Evolutionary conservation across 106 monocot species (phyloP).

Genomic region (Alisma plantagoaquatica): DNA sequence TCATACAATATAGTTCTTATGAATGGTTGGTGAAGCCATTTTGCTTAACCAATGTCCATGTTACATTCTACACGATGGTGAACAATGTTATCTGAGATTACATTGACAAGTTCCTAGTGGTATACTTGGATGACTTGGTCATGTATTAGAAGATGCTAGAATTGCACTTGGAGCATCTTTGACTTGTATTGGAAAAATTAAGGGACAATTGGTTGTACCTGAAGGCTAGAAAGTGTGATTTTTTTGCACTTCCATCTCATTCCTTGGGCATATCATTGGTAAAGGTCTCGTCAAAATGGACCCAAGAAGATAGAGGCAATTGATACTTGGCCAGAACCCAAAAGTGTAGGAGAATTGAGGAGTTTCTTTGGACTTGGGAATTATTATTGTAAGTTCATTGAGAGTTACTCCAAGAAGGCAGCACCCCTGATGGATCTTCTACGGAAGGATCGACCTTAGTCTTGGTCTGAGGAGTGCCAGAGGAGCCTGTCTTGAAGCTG

Average conservation of each 20-base stretch:
- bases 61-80: no score
- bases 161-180: background rate
- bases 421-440: background rate
- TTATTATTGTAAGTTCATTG: constrained; percentile 5
- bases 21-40: no score
- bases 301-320: background rate
- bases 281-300: background rate
- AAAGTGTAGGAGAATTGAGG: background rate
- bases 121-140: no score
- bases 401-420: constrained; percentile 3
- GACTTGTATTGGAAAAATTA: background rate
- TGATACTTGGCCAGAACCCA: background rate
- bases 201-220: background rate
- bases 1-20: no score
- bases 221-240: background rate
- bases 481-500: background rate
- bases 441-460: background rate
- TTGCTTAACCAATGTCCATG: no score
- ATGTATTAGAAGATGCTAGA: background rate
- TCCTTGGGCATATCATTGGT: background rate
- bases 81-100: no score
- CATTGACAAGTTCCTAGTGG: no score
- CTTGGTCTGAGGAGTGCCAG: background rate
- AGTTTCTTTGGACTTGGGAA: background rate
- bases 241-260: background rate